Evolutionary conservation across 257 asterid species (phyloP), one percentile per base, ranked within the genome.

Genomic region (Solanum ossicruentum): DNA sequence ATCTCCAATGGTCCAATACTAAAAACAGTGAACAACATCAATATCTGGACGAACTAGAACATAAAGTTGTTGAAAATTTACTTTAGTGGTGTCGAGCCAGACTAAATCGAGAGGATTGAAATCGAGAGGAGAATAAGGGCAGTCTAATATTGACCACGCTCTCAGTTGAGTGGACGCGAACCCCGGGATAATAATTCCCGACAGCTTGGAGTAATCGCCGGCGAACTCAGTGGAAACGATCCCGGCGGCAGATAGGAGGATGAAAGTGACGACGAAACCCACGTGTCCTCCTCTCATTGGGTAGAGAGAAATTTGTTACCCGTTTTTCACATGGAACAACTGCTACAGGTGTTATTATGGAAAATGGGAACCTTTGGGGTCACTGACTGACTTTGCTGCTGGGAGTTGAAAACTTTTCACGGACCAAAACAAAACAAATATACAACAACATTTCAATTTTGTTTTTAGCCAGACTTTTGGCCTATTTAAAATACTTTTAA

Each of bases 21-120:
- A 51, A 23, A 4, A 23, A 23, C 9, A 51, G 28, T 16, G 49
- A 52, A 52, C 18, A 52, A 78, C 52, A 52, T 10, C 60, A 75
- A 21, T 49, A 75, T 23, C 41, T 73, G 4, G 26, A 47, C 58
- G 47, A 5, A 20, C 20, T 45, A 47, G 41, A 12, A 23, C 70
- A 63, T 55, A 8, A 17, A 54, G 20, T 13, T 65, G 15, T 73
- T 45, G 58, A 96, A 89, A 91, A 73, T 23, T 75, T 86, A 96
- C 99, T 88, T 95, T 96, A 71, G 99, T 95, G 41, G 93, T 84
- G 90, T 96, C 99, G 83, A 96, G 99, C 99, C 99, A 96, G 87
- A 96, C 99, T 84, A 96, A 94, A 89, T 96, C 99, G 90, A 96
- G 98, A 51, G 99, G 98, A 69, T 95, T 93, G 91, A 93, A 96